These are phyloP conservation scores for Cladophialophora yegresii DNA, from an alignment of 2,329 filamentous ascomycete species.

Conservation along the genomic window DNA sequence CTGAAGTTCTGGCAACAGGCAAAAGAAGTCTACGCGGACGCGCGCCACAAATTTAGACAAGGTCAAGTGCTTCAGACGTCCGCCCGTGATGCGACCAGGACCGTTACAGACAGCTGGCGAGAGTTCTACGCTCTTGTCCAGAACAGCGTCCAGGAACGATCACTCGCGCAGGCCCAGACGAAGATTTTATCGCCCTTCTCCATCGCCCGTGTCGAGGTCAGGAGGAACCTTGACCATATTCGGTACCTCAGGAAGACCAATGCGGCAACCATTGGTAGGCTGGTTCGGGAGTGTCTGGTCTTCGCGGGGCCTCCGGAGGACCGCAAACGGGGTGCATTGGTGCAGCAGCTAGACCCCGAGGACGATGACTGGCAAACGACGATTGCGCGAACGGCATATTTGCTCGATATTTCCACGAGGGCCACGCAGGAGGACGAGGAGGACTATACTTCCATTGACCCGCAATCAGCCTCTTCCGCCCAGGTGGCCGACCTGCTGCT, in stretches of 20 bases:
- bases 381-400: constrained; percentile 74
- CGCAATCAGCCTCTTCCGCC: constrained; percentile 25
- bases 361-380: constrained; percentile 71
- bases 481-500: constrained; percentile 43
- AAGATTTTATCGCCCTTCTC: constrained; percentile 77
- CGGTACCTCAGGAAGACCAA: constrained; percentile 75
- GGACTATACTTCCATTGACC: constrained; percentile 18
- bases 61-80: constrained; percentile 39
- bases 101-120: constrained; percentile 50
- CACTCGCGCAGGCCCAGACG: constrained; percentile 68
- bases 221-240: constrained; percentile 70
- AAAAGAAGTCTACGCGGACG: constrained; percentile 63
- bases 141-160: constrained; percentile 72
- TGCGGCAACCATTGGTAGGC: constrained; percentile 79
- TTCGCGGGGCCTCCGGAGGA: constrained; percentile 54
- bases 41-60: constrained; percentile 35
- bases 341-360: constrained; percentile 34
- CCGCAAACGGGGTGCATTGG: constrained; percentile 27
- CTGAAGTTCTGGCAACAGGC: constrained; percentile 71
- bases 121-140: constrained; percentile 79
- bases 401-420: constrained; percentile 68
- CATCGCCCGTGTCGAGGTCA: constrained; percentile 71
- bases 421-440: constrained; percentile 16
- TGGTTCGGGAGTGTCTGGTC: constrained; percentile 81
- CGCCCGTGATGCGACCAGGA: constrained; percentile 32